phyloP scores from a whole-genome alignment of 768 basidiomycete species.

The Rhizopogon sp. region DNA sequence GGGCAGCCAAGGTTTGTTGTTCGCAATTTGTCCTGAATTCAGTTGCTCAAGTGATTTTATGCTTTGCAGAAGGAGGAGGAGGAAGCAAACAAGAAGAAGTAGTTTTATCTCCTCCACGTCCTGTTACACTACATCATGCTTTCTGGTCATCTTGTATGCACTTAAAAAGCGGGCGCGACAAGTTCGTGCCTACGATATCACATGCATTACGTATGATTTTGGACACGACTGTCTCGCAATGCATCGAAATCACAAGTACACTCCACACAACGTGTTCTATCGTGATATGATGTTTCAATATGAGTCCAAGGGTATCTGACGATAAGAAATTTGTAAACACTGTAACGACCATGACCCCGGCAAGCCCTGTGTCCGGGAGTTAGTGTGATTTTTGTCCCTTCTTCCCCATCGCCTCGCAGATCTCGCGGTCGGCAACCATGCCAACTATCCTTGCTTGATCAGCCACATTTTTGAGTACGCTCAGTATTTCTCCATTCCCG shows the following conservation, averaged over 20 bases:
- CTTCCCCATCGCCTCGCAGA: conserved; percentile 54
- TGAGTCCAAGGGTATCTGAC: conserved; percentile 12
- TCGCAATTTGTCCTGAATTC: not conserved
- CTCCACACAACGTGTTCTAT: conserved; percentile 6
- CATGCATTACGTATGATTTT: conserved; percentile 30
- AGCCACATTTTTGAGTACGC: conserved; percentile 81
- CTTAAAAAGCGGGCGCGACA: conserved; percentile 31
- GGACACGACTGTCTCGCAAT: conserved; percentile 8
- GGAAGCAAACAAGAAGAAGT: conserved; percentile 91
- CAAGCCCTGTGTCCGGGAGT: not conserved
- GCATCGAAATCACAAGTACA: conserved; percentile 16
- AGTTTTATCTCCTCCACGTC: conserved; percentile 23
- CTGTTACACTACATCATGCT: conserved; percentile 18
- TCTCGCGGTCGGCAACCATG: conserved; percentile 75
- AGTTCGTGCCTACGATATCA: conserved; percentile 17
- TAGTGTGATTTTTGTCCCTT: conserved; percentile 20
- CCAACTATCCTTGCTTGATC: conserved; percentile 81
- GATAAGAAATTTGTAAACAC: not conserved
- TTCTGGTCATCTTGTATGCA: conserved; percentile 22
- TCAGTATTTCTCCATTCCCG: conserved; percentile 80
- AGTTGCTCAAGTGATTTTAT: conserved; percentile 11
- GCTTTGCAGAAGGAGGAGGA: conserved; percentile 75
- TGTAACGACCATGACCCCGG: too few relatives aligned
- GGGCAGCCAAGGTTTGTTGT: conserved; percentile 72
- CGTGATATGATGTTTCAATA: not conserved